Percentiles rank a stretch among this genome's conserved stretches.
Evolutionary conservation across 257 asterid species (phyloP).

Genomic region (Solanum sejunctum): DNA sequence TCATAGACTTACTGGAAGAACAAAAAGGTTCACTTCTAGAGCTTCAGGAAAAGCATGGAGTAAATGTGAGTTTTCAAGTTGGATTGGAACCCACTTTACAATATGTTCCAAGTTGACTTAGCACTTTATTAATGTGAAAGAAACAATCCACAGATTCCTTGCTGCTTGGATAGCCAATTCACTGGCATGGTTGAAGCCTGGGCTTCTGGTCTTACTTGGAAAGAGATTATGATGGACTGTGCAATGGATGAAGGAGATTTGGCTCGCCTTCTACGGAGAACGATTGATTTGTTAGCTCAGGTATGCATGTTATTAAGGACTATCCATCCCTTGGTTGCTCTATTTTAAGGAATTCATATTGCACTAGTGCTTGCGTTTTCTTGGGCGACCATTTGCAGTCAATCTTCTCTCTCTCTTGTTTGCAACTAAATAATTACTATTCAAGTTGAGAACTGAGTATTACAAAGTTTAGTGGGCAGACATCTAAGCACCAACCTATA

Average conservation of each 20-base stretch:
- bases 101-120: background rate
- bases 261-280: conserved; percentile 85
- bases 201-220: conserved; percentile 99
- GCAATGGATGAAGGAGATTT: conserved; percentile 99
- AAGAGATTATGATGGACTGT: conserved; percentile 96
- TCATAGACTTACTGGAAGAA: conserved; percentile 53
- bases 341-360: background rate
- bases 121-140: background rate
- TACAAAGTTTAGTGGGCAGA: background rate
- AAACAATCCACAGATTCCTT: conserved; percentile 45
- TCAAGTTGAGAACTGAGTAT: background rate
- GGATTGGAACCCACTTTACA: background rate
- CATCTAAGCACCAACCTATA: background rate
- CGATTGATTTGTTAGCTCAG: conserved; percentile 92
- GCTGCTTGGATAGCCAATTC: conserved; percentile 92
- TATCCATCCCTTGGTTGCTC: background rate
- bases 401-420: background rate
- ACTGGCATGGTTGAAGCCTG: conserved; percentile 98
- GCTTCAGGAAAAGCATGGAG: conserved; percentile 91
- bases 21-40: conserved; percentile 58
- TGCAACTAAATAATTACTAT: background rate
- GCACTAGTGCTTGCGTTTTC: background rate
- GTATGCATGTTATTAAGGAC: conserved; percentile 14
- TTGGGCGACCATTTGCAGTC: background rate
- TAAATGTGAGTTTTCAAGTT: conserved; percentile 38